Evolutionary conservation across 768 basidiomycete species (phyloP), one percentile per base, ranked within the genome.

Genomic region (Lentinula aciculospora): DNA sequence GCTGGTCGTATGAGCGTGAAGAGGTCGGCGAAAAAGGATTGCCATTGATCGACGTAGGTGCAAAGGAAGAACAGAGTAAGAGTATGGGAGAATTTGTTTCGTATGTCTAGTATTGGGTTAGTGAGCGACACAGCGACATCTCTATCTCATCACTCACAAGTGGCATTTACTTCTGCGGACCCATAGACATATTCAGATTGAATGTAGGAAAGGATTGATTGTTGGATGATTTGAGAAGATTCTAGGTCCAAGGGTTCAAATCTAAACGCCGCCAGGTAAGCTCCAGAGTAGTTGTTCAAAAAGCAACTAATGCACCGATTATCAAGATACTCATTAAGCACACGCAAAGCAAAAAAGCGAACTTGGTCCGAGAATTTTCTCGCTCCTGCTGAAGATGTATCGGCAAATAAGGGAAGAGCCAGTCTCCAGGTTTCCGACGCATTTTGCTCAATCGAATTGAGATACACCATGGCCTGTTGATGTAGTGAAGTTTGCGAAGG

Each of bases 21-120:
- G 46, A 91, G 73, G 69, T 90, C 84, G 63, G 79, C 71, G 77
- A 97, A 88, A 79, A 98, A 91, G 29, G 85, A 72, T 58, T 93
- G 88, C 86, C 92, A 92, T 72, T 89, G 89, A 56, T 86, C 81
- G 62, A 85, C 81, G 71, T 96, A 97, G 12, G 89, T 86, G 76
- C 85, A 86, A 53, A 95, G 81, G 74, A 95, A 95, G 74, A 95
- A 85, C 49, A 92, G 81, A 1, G 92, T 89, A 59, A 94, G 77
- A 36, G 92, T 92, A 75, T 94, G 92, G 27, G 91, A 90, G 74
- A 94, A 92, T 71, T 97, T 97, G 78, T 98, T 98, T 68, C 95
- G 86, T 56, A 98, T 74, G 72, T 90, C 93, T 95, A 37, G 32
- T 31, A 39, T 53, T 53, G 60, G 40, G 53, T 62, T 66, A 57